phyloP scores from a whole-genome alignment of 345 rosid genomes.

The Mallotus nudiflorus region DNA sequence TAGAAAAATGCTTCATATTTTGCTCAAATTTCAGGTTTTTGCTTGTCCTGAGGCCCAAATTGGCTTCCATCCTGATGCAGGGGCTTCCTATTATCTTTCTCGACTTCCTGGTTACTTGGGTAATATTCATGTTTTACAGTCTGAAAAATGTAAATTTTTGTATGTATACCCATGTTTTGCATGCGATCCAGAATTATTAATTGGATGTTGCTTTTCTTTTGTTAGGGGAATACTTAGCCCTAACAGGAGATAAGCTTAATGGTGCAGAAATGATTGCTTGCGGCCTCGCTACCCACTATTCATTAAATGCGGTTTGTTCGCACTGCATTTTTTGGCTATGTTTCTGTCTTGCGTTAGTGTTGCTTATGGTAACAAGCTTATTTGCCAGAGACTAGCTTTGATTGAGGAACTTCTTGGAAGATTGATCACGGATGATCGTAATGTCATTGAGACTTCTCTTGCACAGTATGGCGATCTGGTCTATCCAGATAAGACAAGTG shows the following conservation, averaged over 20 bases:
- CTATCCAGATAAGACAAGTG: conserved; percentile 61
- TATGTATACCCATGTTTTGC: not conserved
- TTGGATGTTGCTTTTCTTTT: conserved; percentile 9
- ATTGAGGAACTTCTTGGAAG: conserved; percentile 81
- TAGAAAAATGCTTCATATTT: not conserved
- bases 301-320: conserved; percentile 61
- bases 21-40: conserved; percentile 49
- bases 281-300: conserved; percentile 90
- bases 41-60: conserved; percentile 74
- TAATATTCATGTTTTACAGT: conserved; percentile 18
- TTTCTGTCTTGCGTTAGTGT: conserved; percentile 15
- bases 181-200: not conserved
- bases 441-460: conserved; percentile 74
- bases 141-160: conserved; percentile 3
- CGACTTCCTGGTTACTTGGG: conserved; percentile 86
- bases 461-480: conserved; percentile 87
- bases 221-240: conserved; percentile 87
- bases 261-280: conserved; percentile 92
- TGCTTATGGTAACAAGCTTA: conserved; percentile 20
- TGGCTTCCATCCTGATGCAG: conserved; percentile 92
- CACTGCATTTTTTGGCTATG: conserved; percentile 9
- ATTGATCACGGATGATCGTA: conserved; percentile 73
- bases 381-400: conserved; percentile 63
- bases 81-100: conserved; percentile 90
- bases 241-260: conserved; percentile 85